phyloP scores from a whole-genome alignment of 1,284 basidiomycete genomes.

The Bjerkandera adusta region DNA sequence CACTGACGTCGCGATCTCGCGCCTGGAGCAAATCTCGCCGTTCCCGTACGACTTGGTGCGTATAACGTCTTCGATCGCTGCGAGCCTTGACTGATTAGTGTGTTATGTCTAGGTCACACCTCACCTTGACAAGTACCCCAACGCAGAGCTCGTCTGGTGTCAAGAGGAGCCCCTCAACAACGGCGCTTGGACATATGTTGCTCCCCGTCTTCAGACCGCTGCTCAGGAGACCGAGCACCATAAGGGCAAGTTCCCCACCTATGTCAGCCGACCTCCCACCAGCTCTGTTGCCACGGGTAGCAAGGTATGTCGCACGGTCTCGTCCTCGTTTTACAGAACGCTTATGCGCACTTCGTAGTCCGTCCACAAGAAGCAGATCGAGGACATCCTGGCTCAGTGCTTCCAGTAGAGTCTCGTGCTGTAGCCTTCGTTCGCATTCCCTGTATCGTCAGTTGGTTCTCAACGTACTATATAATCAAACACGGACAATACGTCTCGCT shows the following conservation, averaged over 20 bases:
- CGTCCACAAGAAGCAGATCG: slow-evolving; percentile 85
- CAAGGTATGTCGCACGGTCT: slow-evolving; percentile 53
- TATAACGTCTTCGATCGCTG: slow-evolving; percentile 10
- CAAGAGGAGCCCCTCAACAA: slow-evolving; percentile 90
- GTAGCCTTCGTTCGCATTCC: neutral
- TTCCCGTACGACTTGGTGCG: slow-evolving; percentile 92
- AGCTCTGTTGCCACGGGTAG: slow-evolving; percentile 89
- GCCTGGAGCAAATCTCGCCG: slow-evolving; percentile 93
- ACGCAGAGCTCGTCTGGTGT: slow-evolving; percentile 84
- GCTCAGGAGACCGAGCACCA: slow-evolving; percentile 87
- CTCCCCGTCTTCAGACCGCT: slow-evolving; percentile 84
- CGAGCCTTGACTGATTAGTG: slow-evolving; percentile 11
- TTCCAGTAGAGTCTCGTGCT: slow-evolving; percentile 33
- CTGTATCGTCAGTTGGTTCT: slow-evolving; percentile 3
- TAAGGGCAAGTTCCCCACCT: slow-evolving; percentile 83
- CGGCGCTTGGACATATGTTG: slow-evolving; percentile 91
- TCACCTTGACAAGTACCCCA: slow-evolving; percentile 94
- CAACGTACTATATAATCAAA: slow-evolving; percentile 5
- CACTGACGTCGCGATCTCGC: slow-evolving; percentile 91
- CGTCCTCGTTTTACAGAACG: slow-evolving; percentile 4
- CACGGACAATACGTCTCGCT: too few relatives aligned
- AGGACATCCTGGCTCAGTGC: slow-evolving; percentile 63
- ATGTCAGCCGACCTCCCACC: slow-evolving; percentile 86
- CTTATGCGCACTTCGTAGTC: slow-evolving; percentile 35
- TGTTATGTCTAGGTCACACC: slow-evolving; percentile 64